Evolutionary conservation across 305 asterid species (phyloP).

Genomic region (Fraxinus sp.): DNA sequence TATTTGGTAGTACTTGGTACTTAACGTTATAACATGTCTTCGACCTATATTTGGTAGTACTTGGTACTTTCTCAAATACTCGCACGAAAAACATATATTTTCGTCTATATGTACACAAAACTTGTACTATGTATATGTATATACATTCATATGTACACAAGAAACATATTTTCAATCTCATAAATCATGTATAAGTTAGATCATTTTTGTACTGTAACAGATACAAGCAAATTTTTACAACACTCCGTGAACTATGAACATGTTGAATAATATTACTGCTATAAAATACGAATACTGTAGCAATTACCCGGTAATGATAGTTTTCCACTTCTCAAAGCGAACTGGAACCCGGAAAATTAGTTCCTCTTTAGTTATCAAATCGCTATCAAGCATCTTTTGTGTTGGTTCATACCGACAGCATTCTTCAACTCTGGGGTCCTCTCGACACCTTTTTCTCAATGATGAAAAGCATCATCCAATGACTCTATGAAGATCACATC

Average conservation of each 20-base stretch:
- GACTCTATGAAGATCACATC: conserved; percentile 41
- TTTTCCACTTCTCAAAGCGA: conserved; percentile 29
- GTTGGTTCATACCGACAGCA: conserved; percentile 46
- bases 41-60: not conserved
- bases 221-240: not conserved
- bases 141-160: not conserved
- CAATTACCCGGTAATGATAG: conserved; percentile 32
- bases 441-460: conserved; percentile 45
- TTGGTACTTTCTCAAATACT: not conserved
- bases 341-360: conserved; percentile 31
- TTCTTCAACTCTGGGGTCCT: conserved; percentile 54
- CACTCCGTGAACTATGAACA: conserved; percentile 23
- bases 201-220: not conserved
- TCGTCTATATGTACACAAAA: not conserved
- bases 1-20: not conserved
- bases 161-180: not conserved
- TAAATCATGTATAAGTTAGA: not conserved
- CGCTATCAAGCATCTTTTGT: conserved; percentile 49
- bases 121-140: not conserved
- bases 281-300: not conserved
- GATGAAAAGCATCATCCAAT: conserved; percentile 49
- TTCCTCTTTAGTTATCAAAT: conserved; percentile 41
- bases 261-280: conserved; percentile 23
- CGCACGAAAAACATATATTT: not conserved
- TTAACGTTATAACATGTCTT: not conserved